Conservation (phyloP, 805 yeast genomes). For the Candida sakaeoensis region DNA sequence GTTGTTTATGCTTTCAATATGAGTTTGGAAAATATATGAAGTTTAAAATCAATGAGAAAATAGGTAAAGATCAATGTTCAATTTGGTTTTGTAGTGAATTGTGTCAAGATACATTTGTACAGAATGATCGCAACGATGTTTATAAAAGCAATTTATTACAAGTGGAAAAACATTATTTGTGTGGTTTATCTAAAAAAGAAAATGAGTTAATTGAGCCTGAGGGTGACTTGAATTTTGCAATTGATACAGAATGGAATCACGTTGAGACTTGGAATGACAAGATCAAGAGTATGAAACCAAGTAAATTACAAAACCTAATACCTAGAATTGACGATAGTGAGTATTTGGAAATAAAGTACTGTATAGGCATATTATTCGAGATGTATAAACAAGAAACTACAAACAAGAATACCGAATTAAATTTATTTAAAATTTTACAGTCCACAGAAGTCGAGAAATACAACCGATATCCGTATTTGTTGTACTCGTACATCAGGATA, state of each 20-base stretch:
- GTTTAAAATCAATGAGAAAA: constrained; percentile 24
- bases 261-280: constrained; percentile 35
- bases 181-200: constrained; percentile 21
- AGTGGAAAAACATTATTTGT: constrained; percentile 28
- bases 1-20: constrained; percentile 51
- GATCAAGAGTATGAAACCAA: constrained; percentile 27
- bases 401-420: constrained; percentile 16
- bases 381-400: constrained; percentile 13
- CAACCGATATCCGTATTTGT: constrained; percentile 41
- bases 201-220: constrained; percentile 20
- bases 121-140: constrained; percentile 32
- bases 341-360: constrained; percentile 48
- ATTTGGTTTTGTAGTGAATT: constrained; percentile 45
- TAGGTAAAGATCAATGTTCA: constrained; percentile 16
- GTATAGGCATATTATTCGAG: constrained; percentile 36
- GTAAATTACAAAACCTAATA: constrained; percentile 31
- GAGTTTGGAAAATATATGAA: constrained; percentile 46
- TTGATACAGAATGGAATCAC: constrained; percentile 33
- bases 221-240: constrained; percentile 12
- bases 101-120: constrained; percentile 38
- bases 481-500: constrained; percentile 44
- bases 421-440: constrained; percentile 42
- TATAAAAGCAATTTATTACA: constrained; percentile 32
- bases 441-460: constrained; percentile 50
- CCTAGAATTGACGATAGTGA: constrained; percentile 52